Base-by-base conservation (phyloP, 495 filamentous ascomycete species). In the Antarctomyces pellizariae region DNA sequence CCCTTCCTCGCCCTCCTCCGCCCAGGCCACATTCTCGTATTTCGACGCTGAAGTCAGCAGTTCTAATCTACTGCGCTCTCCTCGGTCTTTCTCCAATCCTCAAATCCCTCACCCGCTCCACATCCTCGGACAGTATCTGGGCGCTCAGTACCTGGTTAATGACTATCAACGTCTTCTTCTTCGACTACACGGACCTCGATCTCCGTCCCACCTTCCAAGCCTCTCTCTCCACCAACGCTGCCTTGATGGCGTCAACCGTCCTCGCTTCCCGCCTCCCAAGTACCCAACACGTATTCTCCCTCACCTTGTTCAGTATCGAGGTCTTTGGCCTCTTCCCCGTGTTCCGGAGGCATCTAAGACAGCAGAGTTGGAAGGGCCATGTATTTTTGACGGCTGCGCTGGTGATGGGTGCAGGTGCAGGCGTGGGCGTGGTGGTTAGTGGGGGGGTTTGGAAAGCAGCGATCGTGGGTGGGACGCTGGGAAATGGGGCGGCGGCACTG, bases 291-390 rank as follows among this genome's bases (percentile, higher is more conserved):
- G 86, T 97, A 5, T 97, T 97, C 50, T 83, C 75, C 29, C 59
- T 97, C 3, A 92, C 83, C 14, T 60, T 97, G 1, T 95, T 95
- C 56, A 75, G 67, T 32, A 97, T 97, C 43, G 82, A 97, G 46
- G 80, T 95, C 3, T 97, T 97, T 39, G 86, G 82, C 0, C 57
- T 97, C 7, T 97, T 95, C 41, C 86, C 86, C 7, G 79, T 95
- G 1, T 97, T 97, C 42, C 61, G 89, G 5, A 66, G 80, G 4
- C 76, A 89, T 35, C 59, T 91, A 3, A 65, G 79, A 11, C 75
- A 82, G 40, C 62, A 72, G 9, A 78, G 68, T 24, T 90, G 78
- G 79, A 64, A 56, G 3, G 77, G 79, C 13, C 86, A 97, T 39
- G 55, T 86, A 2, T 33, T 62, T 1, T 49, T 95, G 19, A 92